Conservation (phyloP, 192 early-diverging fungal species). For the Dissophora ornata region DNA sequence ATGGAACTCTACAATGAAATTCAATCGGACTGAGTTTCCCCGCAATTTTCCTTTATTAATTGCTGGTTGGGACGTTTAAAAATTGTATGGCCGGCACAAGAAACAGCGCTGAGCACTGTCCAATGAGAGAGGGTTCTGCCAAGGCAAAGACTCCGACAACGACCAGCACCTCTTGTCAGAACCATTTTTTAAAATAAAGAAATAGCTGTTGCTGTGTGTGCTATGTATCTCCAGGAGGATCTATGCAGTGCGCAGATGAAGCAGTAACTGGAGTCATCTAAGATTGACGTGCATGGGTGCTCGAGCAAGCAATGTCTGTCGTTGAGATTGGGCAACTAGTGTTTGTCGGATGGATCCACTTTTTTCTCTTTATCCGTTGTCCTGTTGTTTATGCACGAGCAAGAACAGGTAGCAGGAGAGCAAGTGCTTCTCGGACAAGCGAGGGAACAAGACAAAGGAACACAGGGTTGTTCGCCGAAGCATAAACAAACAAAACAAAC, state of each 20-base stretch:
- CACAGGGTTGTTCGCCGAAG: not conserved
- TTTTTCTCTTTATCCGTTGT: not conserved
- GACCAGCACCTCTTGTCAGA: too few relatives aligned
- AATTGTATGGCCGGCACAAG: not conserved
- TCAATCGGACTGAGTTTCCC: conserved; percentile 15
- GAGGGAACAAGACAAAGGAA: not conserved
- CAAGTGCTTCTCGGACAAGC: not conserved
- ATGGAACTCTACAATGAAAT: not conserved
- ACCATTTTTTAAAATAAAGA: too few relatives aligned
- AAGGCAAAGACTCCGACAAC: too few relatives aligned
- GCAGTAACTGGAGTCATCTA: too few relatives aligned
- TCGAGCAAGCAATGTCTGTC: too few relatives aligned
- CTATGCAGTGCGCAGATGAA: too few relatives aligned
- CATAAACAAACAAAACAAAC: conserved; percentile 1
- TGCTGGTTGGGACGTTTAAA: not conserved
- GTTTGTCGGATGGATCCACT: not conserved
- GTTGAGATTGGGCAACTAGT: conserved; percentile 5
- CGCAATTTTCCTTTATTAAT: conserved; percentile 22
- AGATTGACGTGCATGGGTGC: too few relatives aligned
- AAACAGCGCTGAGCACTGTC: too few relatives aligned
- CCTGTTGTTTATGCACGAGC: too few relatives aligned
- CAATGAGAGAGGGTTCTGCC: too few relatives aligned
- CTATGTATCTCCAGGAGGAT: too few relatives aligned
- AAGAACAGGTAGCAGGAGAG: not conserved
- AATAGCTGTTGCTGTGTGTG: too few relatives aligned